Conservation (phyloP, 2,329 filamentous ascomycete genomes). For the Leptographium wingfieldii region DNA sequence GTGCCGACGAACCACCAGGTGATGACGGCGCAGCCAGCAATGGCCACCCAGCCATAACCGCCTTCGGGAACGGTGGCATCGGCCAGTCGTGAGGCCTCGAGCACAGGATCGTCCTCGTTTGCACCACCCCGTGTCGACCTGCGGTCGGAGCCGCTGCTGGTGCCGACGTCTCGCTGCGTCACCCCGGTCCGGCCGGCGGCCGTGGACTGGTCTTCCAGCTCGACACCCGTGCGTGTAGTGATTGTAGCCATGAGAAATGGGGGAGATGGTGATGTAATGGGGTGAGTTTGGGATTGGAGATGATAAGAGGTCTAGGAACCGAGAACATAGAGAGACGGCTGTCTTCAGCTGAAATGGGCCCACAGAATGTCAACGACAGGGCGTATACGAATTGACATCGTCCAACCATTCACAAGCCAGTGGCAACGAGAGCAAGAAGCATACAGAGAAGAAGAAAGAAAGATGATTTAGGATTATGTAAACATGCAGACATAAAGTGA, state of each 20-base stretch:
- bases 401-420: too few relatives aligned
- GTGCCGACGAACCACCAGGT: slow-evolving; percentile 46
- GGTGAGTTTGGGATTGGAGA: too few relatives aligned
- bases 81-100: slow-evolving; percentile 7
- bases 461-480: not conserved
- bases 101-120: slow-evolving; percentile 3
- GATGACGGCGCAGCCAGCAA: slow-evolving; percentile 34
- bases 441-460: too few relatives aligned
- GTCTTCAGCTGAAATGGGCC: too few relatives aligned
- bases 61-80: slow-evolving; percentile 31
- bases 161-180: not conserved
- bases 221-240: not conserved
- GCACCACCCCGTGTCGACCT: too few relatives aligned
- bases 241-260: not conserved
- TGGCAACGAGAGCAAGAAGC: too few relatives aligned
- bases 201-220: not conserved
- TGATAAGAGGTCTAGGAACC: too few relatives aligned
- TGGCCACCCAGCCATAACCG: slow-evolving; percentile 44
- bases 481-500: not conserved
- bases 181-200: not conserved
- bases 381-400: not conserved
- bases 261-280: too few relatives aligned
- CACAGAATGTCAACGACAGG: not conserved
- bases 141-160: not conserved
- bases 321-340: too few relatives aligned